Conservation (phyloP, 768 basidiomycete species). For the Boletus sensibilis region DNA sequence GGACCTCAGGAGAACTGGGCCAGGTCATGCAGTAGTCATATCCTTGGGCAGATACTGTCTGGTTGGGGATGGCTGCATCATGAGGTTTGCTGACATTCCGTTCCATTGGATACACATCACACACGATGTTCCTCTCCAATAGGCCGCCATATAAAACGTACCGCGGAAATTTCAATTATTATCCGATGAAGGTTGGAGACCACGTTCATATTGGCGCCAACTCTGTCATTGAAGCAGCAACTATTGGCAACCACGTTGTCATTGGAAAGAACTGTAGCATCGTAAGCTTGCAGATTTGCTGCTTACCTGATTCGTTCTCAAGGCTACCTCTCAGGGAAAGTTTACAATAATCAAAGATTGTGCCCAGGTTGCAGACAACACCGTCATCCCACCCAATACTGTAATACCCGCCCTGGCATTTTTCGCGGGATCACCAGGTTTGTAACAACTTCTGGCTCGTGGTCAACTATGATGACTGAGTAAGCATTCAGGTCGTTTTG, state of each 20-base stretch:
- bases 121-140: neutral
- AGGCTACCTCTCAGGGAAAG: conserved; percentile 63
- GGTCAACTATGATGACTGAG: conserved; percentile 1
- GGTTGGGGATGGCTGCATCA: conserved; percentile 84
- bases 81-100: conserved; percentile 57
- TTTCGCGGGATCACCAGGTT: conserved; percentile 90
- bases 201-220: conserved; percentile 92
- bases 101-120: neutral
- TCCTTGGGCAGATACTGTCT: conserved; percentile 91
- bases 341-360: conserved; percentile 97
- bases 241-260: conserved; percentile 90
- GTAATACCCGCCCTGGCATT: conserved; percentile 86
- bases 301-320: conserved; percentile 2
- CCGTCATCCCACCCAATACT: conserved; percentile 87
- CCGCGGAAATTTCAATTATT: conserved; percentile 91
- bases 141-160: conserved; percentile 90
- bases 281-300: conserved; percentile 44
- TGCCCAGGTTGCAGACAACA: conserved; percentile 84
- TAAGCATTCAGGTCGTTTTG: conserved; percentile 59
- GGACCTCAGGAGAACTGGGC: conserved; percentile 84
- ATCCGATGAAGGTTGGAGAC: conserved; percentile 96
- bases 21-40: conserved; percentile 92
- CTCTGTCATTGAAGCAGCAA: conserved; percentile 89
- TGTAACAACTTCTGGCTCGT: conserved; percentile 14
- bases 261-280: conserved; percentile 96